Conservation (phyloP, 73 alveolate species). For the Durusdinium trenchii region DNA sequence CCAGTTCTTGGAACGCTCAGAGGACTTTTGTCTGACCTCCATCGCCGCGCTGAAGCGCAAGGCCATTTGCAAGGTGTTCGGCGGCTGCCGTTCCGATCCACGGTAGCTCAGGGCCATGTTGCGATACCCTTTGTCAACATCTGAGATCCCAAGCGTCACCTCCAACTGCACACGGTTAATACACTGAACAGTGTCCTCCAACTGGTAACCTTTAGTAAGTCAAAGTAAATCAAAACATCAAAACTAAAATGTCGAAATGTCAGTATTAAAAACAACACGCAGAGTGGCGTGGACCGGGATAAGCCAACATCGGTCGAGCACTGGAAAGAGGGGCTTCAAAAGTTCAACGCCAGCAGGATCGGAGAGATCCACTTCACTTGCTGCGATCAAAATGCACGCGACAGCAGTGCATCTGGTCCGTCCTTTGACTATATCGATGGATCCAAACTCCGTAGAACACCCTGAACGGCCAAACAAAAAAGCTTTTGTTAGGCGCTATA, state of each 20-base stretch:
- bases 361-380: background rate
- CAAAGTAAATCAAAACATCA: background rate
- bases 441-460: background rate
- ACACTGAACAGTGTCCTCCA: no score
- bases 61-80: background rate
- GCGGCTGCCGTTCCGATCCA: background rate
- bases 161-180: background rate
- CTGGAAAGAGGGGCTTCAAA: background rate
- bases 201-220: no score
- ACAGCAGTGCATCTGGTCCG: background rate
- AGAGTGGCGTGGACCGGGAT: background rate
- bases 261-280: background rate
- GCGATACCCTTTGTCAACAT: background rate
- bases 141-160: background rate
- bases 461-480: background rate
- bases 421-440: background rate
- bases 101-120: background rate
- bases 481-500: background rate
- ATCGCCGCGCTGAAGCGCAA: background rate
- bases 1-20: background rate
- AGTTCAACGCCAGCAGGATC: background rate
- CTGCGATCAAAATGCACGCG: background rate
- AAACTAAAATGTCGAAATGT: background rate
- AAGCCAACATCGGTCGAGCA: background rate
- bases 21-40: background rate